phyloP scores from a whole-genome alignment of 768 basidiomycete species.

The Suillus americanus region DNA sequence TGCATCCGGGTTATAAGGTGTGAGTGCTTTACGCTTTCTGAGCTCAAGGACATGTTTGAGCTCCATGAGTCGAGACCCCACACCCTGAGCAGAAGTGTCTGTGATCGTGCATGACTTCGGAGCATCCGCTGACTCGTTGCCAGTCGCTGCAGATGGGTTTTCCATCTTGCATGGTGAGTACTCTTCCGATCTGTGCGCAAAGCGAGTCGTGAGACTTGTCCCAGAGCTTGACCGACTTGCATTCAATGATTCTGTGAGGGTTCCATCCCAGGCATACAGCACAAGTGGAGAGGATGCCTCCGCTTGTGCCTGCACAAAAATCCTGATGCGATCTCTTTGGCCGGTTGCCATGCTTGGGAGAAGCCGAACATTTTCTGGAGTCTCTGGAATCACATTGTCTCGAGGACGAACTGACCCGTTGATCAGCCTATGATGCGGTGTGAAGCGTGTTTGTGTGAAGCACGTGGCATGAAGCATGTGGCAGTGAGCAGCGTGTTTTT shows the following conservation, averaged over 20 bases:
- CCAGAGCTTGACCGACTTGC: too few species aligned
- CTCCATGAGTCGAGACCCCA: background rate
- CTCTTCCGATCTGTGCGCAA: too few species aligned
- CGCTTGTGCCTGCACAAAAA: background rate
- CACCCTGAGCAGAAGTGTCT: background rate
- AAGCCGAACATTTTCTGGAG: background rate
- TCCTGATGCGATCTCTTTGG: background rate
- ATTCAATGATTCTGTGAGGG: background rate
- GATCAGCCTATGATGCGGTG: too few species aligned
- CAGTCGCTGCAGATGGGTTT: too few species aligned
- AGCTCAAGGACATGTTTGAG: background rate
- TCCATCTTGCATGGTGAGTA: too few species aligned
- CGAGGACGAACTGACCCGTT: accelerated
- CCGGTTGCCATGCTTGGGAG: background rate
- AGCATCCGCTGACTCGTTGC: too few species aligned
- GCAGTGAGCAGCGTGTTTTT: too few species aligned
- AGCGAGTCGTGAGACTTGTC: too few species aligned
- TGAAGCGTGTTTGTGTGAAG: too few species aligned
- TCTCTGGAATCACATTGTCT: background rate
- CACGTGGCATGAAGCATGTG: too few species aligned
- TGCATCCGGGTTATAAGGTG: background rate
- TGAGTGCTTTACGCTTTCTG: background rate
- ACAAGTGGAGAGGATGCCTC: background rate
- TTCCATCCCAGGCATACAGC: background rate
- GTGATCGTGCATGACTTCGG: too few species aligned